Evolutionary conservation across 2,329 filamentous ascomycete species (phyloP).

Genomic region (Pestalotiopsis fici): DNA sequence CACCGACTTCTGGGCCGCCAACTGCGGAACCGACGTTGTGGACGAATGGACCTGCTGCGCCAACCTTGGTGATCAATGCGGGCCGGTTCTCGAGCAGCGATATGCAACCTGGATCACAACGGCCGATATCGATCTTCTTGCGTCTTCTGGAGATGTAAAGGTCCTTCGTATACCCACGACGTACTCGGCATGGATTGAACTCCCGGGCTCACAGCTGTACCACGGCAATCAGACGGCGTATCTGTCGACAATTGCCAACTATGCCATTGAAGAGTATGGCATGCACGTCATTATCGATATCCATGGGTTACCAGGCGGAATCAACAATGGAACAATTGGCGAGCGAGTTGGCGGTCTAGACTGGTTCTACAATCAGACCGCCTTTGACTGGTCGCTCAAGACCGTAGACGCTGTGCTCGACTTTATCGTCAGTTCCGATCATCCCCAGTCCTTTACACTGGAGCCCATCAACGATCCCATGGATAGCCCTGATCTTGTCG

Average conservation of each 20-base stretch:
- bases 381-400: conserved; percentile 30
- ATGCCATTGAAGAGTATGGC: conserved; percentile 31
- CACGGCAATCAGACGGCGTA: conserved; percentile 29
- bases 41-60: conserved; percentile 36
- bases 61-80: conserved; percentile 27
- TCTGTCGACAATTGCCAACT: conserved; percentile 31
- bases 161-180: conserved; percentile 35
- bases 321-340: conserved; percentile 29
- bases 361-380: conserved; percentile 36
- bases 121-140: conserved; percentile 32
- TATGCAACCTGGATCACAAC: conserved; percentile 31
- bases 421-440: conserved; percentile 30
- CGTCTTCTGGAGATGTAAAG: conserved; percentile 27
- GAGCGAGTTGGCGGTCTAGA: conserved; percentile 29
- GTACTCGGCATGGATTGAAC: conserved; percentile 35
- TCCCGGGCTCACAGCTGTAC: conserved; percentile 32
- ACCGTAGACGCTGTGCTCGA: conserved; percentile 30
- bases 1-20: conserved; percentile 24
- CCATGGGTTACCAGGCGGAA: conserved; percentile 22
- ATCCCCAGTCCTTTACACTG: conserved; percentile 31
- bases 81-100: conserved; percentile 26
- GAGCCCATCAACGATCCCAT: conserved; percentile 37
- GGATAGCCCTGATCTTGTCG: conserved; percentile 35
- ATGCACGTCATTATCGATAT: conserved; percentile 37
- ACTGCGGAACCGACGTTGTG: conserved; percentile 17